Evolutionary conservation across 805 yeast genomes (phyloP).

Genomic region (Kockiozyma suomiensis): DNA sequence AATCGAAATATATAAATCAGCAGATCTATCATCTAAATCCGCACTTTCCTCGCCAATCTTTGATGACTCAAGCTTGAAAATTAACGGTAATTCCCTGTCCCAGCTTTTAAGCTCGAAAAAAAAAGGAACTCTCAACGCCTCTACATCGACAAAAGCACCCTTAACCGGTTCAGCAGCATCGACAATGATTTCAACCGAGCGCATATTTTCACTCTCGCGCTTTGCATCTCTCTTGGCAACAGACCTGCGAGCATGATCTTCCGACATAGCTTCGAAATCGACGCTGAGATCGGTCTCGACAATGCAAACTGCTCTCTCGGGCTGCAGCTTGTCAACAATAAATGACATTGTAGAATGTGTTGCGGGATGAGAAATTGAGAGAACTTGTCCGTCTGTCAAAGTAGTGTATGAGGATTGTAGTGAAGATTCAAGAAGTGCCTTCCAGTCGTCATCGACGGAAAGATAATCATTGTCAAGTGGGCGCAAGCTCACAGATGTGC

Average conservation of each 20-base stretch:
- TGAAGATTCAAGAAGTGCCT: slow-evolving; percentile 54
- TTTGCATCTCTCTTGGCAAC: slow-evolving; percentile 35
- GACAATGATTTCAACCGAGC: not conserved
- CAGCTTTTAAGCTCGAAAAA: slow-evolving; percentile 38
- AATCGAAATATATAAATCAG: slow-evolving; percentile 29
- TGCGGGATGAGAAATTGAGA: slow-evolving; percentile 43
- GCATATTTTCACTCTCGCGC: slow-evolving; percentile 9
- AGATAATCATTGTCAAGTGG: slow-evolving; percentile 45
- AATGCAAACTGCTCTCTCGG: slow-evolving; percentile 51
- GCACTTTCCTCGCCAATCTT: slow-evolving; percentile 21
- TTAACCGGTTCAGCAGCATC: slow-evolving; percentile 25
- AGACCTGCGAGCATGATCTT: slow-evolving; percentile 48
- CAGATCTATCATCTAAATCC: slow-evolving; percentile 29
- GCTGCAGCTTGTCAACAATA: slow-evolving; percentile 47
- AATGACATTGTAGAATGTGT: slow-evolving; percentile 35
- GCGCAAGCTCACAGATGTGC: slow-evolving; percentile 49
- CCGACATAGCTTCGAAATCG: slow-evolving; percentile 47
- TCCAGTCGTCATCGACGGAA: slow-evolving; percentile 51
- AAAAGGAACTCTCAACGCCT: slow-evolving; percentile 1
- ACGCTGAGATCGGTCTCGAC: slow-evolving; percentile 60
- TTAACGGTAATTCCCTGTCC: slow-evolving; percentile 34
- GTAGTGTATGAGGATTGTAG: slow-evolving; percentile 56
- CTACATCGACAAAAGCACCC: slow-evolving; percentile 4
- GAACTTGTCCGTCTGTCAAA: slow-evolving; percentile 47
- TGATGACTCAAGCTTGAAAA: slow-evolving; percentile 8